Conservation (phyloP, 1,284 basidiomycete genomes). For the Rhodotorula sp. region DNA sequence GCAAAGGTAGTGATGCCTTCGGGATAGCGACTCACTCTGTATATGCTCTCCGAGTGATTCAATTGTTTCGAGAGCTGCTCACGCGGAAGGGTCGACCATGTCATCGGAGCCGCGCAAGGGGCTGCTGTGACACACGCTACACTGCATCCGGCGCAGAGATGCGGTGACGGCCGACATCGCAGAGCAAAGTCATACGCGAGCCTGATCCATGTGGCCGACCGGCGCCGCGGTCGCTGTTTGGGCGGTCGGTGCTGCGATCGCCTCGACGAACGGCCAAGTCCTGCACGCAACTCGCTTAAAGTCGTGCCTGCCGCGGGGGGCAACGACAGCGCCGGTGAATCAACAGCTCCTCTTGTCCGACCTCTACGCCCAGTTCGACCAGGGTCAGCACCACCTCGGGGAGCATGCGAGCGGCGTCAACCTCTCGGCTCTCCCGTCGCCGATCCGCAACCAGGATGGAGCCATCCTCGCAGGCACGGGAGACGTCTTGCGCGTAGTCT, state of each 20-base stretch:
- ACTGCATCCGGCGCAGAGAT: no score
- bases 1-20: no score
- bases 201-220: not conserved
- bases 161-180: no score
- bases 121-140: no score
- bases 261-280: constrained; percentile 7
- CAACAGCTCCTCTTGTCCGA: constrained; percentile 34
- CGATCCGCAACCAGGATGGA: constrained; percentile 24
- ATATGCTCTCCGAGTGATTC: no score
- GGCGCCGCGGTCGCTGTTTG: not conserved
- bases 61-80: no score
- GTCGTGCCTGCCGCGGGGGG: constrained; percentile 29
- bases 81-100: no score
- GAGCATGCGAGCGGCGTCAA: constrained; percentile 24
- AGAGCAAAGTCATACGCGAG: no score
- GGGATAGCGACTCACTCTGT: no score
- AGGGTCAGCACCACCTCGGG: constrained; percentile 27
- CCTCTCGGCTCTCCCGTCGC: constrained; percentile 7
- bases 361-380: constrained; percentile 41
- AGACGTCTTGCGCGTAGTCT: constrained; percentile 39
- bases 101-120: no score
- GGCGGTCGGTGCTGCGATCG: not conserved
- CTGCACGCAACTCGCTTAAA: not conserved
- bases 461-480: constrained; percentile 28
- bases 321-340: constrained; percentile 22